Base-by-base conservation (phyloP, 2,329 filamentous ascomycete species). In the Cercospora zeae-maydis region DNA sequence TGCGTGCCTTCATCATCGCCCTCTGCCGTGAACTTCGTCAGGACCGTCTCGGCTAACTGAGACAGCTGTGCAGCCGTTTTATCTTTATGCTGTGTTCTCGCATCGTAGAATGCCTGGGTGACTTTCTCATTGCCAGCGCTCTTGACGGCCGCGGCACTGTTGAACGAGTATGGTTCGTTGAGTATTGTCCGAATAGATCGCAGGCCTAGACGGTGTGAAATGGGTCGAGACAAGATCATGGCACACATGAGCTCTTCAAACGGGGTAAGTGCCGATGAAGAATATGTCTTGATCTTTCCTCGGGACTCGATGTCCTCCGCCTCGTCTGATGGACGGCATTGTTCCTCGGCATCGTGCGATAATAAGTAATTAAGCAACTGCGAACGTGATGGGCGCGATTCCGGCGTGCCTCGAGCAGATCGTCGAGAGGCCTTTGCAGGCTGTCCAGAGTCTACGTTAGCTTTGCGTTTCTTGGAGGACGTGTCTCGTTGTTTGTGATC, bases 171-270 rank as follows among this genome's bases (percentile, higher is more conserved):
- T 0, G 79, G 79, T 11, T 72, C 66, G 63, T 80, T 81, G 45
- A 81, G 72, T 13, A 81, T 68, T 0, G 79, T 81, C 24, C 78
- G 74, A 54, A 80, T 78, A 1, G 76, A 74, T 11, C 79, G 72
- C 45, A 80, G 71, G 11, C 79, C 79, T 0, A 82, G 73, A 27
- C 71, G 72, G 64, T 81, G 79, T 10, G 75, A 75, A 51, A 81
- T 79, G 0, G 79, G 78, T 8, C 79, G 75, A 9, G 76, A 79
- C 5, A 82, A 72, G 14, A 81, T 71, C 33, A 79, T 72, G 8
- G 79, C 78, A 60, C 74, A 76, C 30, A 81, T 67, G 1, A 82
- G 74, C 63, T 81, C 78, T 68, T 81, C 77, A 66, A 80, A 80
- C 0, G 79, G 75, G 5, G 71, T 78, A 14, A 78, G 67, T 1